Percentiles rank a stretch among this genome's conserved stretches.
Evolutionary conservation across 2,329 filamentous ascomycete genomes (phyloP).

Genomic region (Talaromyces sp.): DNA sequence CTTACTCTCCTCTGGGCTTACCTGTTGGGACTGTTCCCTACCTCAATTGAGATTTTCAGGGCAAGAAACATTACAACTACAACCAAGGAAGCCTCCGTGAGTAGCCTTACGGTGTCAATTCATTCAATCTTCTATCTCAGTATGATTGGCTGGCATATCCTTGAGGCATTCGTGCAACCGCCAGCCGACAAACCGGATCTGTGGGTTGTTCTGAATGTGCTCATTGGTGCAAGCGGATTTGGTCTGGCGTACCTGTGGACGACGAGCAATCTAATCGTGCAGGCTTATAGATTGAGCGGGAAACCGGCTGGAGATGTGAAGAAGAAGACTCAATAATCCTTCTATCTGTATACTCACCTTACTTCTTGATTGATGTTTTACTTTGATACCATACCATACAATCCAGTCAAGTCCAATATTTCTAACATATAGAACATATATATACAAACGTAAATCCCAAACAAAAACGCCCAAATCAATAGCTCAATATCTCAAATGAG

Average conservation of each 20-base stretch:
- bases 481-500: not conserved
- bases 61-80: slow-evolving; percentile 36
- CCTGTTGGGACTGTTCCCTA: slow-evolving; percentile 80
- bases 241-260: slow-evolving; percentile 90
- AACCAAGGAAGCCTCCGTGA: slow-evolving; percentile 36
- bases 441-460: not conserved
- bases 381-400: not conserved
- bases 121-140: slow-evolving; percentile 73
- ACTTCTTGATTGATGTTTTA: slow-evolving; percentile 13
- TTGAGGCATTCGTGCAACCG: slow-evolving; percentile 66
- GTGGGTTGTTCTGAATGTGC: slow-evolving; percentile 89
- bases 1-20: slow-evolving; percentile 88
- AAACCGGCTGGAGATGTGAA: slow-evolving; percentile 29
- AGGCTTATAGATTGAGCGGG: slow-evolving; percentile 31
- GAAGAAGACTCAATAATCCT: slow-evolving; percentile 36
- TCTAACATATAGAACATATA: slow-evolving; percentile 12
- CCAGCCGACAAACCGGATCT: slow-evolving; percentile 82
- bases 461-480: not conserved
- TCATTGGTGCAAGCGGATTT: slow-evolving; percentile 82
- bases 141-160: slow-evolving; percentile 79
- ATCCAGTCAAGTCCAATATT: not conserved
- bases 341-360: slow-evolving; percentile 20
- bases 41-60: slow-evolving; percentile 67
- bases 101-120: slow-evolving; percentile 64
- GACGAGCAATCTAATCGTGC: slow-evolving; percentile 59